Evolutionary conservation across 2,329 filamentous ascomycete species (phyloP), one percentile per base, ranked within the genome.

Genomic region (Endoconidiophora laricicola): DNA sequence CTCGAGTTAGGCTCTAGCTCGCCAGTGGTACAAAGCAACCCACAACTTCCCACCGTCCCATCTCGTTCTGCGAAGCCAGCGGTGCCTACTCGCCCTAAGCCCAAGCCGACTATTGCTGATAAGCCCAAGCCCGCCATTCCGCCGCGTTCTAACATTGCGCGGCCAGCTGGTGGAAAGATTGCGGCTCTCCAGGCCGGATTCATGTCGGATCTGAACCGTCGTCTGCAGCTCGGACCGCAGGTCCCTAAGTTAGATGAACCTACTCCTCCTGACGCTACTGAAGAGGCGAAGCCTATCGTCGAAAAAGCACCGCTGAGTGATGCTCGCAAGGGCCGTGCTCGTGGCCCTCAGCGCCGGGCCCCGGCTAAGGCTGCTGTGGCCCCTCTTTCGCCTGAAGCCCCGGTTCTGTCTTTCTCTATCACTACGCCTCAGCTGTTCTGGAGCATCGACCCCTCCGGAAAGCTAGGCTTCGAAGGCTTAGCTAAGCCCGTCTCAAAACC

Each of bases 161-260:
- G 86, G 43, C 85, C 87, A 2, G 73, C 74, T 41, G 85, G 85
- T 7, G 77, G 79, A 58, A 96, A 96, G 69, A 93, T 98, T 61
- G 86, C 88, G 14, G 83, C 86, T 22, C 69, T 98, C 29, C 87
- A 94, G 65, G 85, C 85, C 37, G 86, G 85, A 2, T 96, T 98
- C 64, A 79, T 98, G 73, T 87, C 80, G 42, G 90, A 96, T 60
- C 69, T 98, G 40, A 94, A 96, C 64, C 88, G 86, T 58, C 83
- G 87, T 45, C 70, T 98, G 24, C 81, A 86, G 60, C 67, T 94
- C 36, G 91, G 91, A 1, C 90, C 88, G n/a, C 80, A 85, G 57
- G 77, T 73, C 7, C 76, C 79, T 1, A 88, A 86, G 68, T 82
- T 84, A 56, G 81, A 84, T 59, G 81, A 88, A 56, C 67, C 72